Evolutionary conservation across 345 rosid genomes (phyloP), one percentile per base, ranked within the genome.

Genomic region (Citrus mangshanensis): DNA sequence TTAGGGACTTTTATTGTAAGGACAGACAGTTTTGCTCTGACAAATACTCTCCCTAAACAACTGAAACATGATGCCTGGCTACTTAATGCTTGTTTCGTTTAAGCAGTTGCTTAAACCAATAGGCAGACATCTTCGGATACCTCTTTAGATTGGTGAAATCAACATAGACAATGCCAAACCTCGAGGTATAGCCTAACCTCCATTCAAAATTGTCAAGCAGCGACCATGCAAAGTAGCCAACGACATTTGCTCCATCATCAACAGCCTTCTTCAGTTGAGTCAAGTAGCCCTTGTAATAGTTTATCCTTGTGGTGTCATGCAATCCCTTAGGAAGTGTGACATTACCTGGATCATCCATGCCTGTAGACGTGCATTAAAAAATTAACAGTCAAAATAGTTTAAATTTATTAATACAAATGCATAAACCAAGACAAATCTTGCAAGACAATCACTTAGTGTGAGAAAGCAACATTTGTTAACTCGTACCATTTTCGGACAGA

Each of bases 121-220:
- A 87, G 46, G 98, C 98, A 1, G 99, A 94, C 95, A 91, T 91
- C 84, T 96, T 96, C 0, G 98, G 99, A 75, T 91, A 86, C 81
- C 99, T 89, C 89, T 88, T 91, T 46, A 94, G 88, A 73, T 78
- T 91, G 76, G 68, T 59, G 82, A 79, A 93, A 79, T 96, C 95
- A 59, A 96, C 91, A 81, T 93, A 96, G 34, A 96, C 98, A 24
- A 96, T 94, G 73, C 98, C 98, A 7, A 96, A 96, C 87, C 98
- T 88, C 21, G 99, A 89, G 64, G 98, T 96, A 89, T 96, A 96
- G 71, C 98, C 98, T 46, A 82, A 88, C 77, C 88, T 82, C 99
- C 99, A 96, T 80, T 96, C 98, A 27, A 96, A 96, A 85, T 96
- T 96, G 82, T 96, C 98, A 1, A 96, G 93, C 92, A 96, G 81